Evolutionary conservation across 768 basidiomycete species (phyloP).

Genomic region (Amanita muscaria): DNA sequence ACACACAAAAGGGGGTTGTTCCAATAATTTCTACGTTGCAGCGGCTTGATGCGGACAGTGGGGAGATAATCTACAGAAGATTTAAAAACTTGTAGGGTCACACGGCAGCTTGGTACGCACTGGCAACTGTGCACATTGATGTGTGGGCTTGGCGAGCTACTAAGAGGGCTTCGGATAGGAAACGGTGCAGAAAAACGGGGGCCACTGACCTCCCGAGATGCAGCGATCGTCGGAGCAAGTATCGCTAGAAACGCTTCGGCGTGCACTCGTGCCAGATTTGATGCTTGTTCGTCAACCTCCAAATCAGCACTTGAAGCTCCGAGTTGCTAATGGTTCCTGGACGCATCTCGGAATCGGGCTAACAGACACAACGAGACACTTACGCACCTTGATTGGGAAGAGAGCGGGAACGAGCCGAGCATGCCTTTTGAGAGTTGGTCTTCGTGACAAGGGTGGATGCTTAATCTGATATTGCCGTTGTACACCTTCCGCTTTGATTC

Average conservation of each 20-base stretch:
- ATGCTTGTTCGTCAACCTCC: conserved; percentile 83
- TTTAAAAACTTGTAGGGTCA: no score
- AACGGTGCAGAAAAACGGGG: conserved; percentile 12
- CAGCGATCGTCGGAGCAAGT: conserved; percentile 23
- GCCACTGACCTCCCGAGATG: not conserved
- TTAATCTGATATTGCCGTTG: conserved; percentile 84
- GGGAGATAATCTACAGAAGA: no score
- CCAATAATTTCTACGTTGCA: no score
- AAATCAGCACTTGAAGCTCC: conserved; percentile 88
- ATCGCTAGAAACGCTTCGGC: conserved; percentile 86
- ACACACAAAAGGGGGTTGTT: no score
- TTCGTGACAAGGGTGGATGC: conserved; percentile 87
- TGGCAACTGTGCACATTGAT: no score
- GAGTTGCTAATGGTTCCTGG: conserved; percentile 88
- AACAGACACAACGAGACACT: not conserved
- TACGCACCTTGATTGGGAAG: conserved; percentile 81
- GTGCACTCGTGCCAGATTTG: conserved; percentile 99
- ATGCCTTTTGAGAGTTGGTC: conserved; percentile 88
- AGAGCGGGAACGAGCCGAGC: conserved; percentile 98
- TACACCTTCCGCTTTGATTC: conserved; percentile 35
- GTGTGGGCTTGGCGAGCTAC: conserved; percentile 51
- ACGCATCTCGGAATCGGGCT: conserved; percentile 1
- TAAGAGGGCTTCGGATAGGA: conserved; percentile 10
- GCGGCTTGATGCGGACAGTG: no score
- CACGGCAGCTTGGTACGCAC: no score